These are phyloP conservation scores for Capsella bursapastoris DNA, from an alignment of 345 rosid species.

Conservation along the genomic window DNA sequence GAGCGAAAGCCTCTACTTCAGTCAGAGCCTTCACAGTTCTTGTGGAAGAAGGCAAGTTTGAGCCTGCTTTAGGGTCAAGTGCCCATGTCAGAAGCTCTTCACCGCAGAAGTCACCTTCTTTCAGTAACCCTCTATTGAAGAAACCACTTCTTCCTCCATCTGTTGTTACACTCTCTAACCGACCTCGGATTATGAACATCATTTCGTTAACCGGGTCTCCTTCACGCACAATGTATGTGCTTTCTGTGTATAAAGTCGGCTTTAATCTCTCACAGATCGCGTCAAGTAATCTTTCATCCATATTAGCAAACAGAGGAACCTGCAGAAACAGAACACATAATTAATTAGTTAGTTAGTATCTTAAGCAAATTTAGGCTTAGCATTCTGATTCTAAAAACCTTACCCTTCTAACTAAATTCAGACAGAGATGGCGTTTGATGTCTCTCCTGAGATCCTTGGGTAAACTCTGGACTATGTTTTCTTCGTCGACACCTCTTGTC, in stretches of 20 bases:
- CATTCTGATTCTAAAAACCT: slow-evolving; percentile 24
- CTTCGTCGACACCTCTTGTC: slow-evolving; percentile 58
- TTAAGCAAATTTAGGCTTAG: not conserved
- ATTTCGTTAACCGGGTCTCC: slow-evolving; percentile 95
- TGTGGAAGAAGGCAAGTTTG: slow-evolving; percentile 82
- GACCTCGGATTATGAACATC: slow-evolving; percentile 88
- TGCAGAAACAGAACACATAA: slow-evolving; percentile 34
- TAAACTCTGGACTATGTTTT: slow-evolving; percentile 62
- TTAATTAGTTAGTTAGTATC: not conserved
- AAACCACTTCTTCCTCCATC: slow-evolving; percentile 95
- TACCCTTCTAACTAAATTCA: slow-evolving; percentile 88
- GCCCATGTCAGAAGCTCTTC: slow-evolving; percentile 98
- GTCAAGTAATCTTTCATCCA: slow-evolving; percentile 86
- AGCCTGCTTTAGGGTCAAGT: slow-evolving; percentile 78
- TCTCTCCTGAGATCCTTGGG: slow-evolving; percentile 92
- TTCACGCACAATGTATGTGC: slow-evolving; percentile 79
- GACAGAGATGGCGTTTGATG: slow-evolving; percentile 86
- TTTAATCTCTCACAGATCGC: slow-evolving; percentile 89
- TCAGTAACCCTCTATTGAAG: slow-evolving; percentile 70
- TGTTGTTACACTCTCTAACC: slow-evolving; percentile 85
- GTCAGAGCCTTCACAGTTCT: slow-evolving; percentile 75
- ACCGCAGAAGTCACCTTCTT: slow-evolving; percentile 86
- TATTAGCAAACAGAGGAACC: slow-evolving; percentile 91
- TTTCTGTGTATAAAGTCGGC: slow-evolving; percentile 78
- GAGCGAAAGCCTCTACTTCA: slow-evolving; percentile 88